These are phyloP conservation scores for Entophlyctis luteolus DNA, from an alignment of 192 early-diverging fungal species.

Conservation along the genomic window DNA sequence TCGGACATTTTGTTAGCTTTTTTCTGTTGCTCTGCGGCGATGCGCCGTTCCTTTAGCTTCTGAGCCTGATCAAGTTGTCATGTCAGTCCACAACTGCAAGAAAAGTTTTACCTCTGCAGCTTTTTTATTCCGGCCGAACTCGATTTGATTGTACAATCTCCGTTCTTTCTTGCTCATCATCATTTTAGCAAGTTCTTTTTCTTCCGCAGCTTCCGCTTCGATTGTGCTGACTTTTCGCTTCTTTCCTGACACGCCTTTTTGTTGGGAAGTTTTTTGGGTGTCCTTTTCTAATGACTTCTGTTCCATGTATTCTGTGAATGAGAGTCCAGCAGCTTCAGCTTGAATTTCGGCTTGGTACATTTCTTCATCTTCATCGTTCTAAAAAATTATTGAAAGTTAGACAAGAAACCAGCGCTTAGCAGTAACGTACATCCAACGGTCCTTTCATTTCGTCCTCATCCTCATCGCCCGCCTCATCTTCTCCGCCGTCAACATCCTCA, in stretches of 20 bases:
- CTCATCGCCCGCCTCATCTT: conserved; percentile 59
- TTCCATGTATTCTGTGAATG: conserved; percentile 62
- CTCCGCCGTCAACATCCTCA: conserved; percentile 61
- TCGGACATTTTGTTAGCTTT: not conserved
- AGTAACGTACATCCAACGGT: conserved; percentile 14
- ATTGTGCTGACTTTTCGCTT: conserved; percentile 54
- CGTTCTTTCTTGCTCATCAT: conserved; percentile 86
- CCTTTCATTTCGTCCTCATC: conserved; percentile 49
- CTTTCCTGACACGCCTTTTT: conserved; percentile 33
- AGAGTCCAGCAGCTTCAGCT: conserved; percentile 65
- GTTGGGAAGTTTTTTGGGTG: conserved; percentile 5
- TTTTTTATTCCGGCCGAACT: conserved; percentile 69
- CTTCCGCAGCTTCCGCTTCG: conserved; percentile 60
- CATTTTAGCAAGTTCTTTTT: conserved; percentile 68
- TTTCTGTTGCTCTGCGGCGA: not conserved
- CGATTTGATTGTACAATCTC: conserved; percentile 74
- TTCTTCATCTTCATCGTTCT: conserved; percentile 40
- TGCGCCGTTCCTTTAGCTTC: not conserved
- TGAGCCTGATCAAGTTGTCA: not conserved
- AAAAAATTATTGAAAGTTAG: not conserved
- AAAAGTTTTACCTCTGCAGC: conserved; percentile 51
- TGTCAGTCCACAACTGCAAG: not conserved
- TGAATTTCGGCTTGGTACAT: conserved; percentile 61
- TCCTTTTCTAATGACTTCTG: conserved; percentile 42
- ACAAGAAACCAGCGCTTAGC: not conserved